phyloP scores from a whole-genome alignment of 148 eudicot species.

The Cornus suecica region DNA sequence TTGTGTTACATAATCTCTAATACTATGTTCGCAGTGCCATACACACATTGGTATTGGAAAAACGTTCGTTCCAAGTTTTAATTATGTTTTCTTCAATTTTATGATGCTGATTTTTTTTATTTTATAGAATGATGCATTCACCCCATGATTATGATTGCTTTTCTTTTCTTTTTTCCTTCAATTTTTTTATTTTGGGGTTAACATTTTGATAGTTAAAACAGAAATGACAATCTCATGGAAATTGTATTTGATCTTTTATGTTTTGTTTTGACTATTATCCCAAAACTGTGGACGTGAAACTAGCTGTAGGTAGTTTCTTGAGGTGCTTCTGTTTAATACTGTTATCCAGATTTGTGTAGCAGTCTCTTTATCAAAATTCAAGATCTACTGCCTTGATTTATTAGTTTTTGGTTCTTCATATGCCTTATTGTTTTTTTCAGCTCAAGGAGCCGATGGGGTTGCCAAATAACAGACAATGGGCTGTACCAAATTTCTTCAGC shows the following conservation, averaged over 20 bases:
- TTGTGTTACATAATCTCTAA: no score
- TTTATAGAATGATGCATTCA: no score
- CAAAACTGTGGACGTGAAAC: not conserved
- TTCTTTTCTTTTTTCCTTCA: no score
- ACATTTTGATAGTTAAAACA: not conserved
- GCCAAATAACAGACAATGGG: conserved; percentile 93
- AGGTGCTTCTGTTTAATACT: not conserved
- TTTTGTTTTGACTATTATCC: not conserved
- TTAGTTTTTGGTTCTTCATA: not conserved
- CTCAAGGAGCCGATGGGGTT: conserved; percentile 95
- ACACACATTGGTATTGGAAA: no score
- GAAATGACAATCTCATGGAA: not conserved
- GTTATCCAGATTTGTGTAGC: not conserved
- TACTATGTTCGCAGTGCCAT: no score
- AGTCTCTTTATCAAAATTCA: not conserved
- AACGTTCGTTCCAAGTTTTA: no score
- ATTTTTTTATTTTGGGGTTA: no score
- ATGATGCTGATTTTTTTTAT: no score
- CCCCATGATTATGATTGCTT: not conserved
- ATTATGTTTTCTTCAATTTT: no score
- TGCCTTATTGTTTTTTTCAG: conserved; percentile 32
- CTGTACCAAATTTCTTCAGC: conserved; percentile 66
- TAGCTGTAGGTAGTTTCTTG: not conserved
- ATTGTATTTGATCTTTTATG: not conserved
- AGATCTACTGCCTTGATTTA: not conserved